Base-by-base conservation (phyloP, 2,329 filamentous ascomycete genomes). In the Sclerotinia subarctica region DNA sequence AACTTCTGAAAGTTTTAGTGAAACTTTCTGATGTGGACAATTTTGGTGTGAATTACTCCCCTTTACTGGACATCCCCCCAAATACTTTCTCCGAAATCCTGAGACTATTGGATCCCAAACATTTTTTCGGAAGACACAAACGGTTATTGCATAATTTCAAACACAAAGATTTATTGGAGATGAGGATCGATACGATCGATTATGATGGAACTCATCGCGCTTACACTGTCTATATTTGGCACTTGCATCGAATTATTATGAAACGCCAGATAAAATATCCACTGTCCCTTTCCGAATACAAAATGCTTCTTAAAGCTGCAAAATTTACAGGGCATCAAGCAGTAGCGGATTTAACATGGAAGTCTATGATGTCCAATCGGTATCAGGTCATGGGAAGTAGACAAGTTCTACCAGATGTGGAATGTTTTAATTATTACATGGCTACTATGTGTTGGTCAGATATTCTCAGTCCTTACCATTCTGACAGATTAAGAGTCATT, bases 81-180 rank as follows among this genome's bases (percentile, higher is more conserved):
- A 80, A 83, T 1, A 83, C 83, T 0, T 88, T 93, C 74, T 86
- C 87, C 1, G 87, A 90, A 70, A 83, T 90, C 13, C 76, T 94
- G 42, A 82, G 83, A 46, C 81, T 83, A 6, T 77, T 93, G 11
- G 87, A 91, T 68, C 89, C 90, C 0, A 73, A 77, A 32, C 77
- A 83, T 71, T 83, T 85, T 69, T 72, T 86, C 52, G 77, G 79
- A 32, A 79, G 79, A 1, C 80, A 82, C 72, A 78, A 84, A 5
- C 74, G 77, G 29, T 78, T 87, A 24, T 80, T 84, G 64, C 75
- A 78, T 26, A 77, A 83, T 17, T 75, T 86, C 26, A 88, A 89
- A 74, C 76, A 81, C 4, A 79, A 15, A 75, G 82, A 47, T 79
- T 81, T 21, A 69, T 82, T 24, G n/a, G 46, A 66, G 21, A 47